Conservation (phyloP, 805 yeast species). For the Torulaspora microellipsoides region DNA sequence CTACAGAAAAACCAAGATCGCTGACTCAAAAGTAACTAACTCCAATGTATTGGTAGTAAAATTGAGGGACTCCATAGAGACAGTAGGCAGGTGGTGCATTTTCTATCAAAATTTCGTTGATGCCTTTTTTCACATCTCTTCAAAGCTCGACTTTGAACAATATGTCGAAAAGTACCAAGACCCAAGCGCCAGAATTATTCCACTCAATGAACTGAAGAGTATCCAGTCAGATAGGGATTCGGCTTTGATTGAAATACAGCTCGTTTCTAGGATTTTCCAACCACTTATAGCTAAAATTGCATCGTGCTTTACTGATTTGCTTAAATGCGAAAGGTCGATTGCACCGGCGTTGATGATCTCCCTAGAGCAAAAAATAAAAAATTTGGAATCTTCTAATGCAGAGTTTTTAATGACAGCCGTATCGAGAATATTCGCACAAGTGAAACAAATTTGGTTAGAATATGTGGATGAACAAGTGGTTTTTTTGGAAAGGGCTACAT, state of each 20-base stretch:
- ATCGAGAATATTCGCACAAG: conserved; percentile 47
- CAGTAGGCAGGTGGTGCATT: conserved; percentile 28
- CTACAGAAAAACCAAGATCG: background rate
- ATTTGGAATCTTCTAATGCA: conserved; percentile 49
- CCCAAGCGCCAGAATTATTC: conserved; percentile 20
- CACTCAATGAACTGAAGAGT: conserved; percentile 35
- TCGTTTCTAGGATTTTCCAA: conserved; percentile 46
- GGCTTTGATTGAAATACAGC: conserved; percentile 40
- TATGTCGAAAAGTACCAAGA: conserved; percentile 35
- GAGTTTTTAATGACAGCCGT: conserved; percentile 56
- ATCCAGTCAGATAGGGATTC: conserved; percentile 44
- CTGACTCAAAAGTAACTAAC: conserved; percentile 4
- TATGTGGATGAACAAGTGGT: conserved; percentile 52
- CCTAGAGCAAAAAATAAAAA: conserved; percentile 38
- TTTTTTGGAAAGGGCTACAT: conserved; percentile 36
- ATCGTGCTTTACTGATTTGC: conserved; percentile 33
- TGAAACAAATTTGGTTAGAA: conserved; percentile 53
- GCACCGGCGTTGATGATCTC: conserved; percentile 41
- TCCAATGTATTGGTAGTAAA: conserved; percentile 6
- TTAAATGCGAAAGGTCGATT: conserved; percentile 38
- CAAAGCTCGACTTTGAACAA: conserved; percentile 40
- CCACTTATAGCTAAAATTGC: conserved; percentile 27
- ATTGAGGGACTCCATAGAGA: conserved; percentile 15
- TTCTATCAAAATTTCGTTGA: conserved; percentile 48
- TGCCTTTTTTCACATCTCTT: conserved; percentile 44